Evolutionary conservation across 2,329 filamentous ascomycete genomes (phyloP).

Genomic region (Aspergillus japonicus): DNA sequence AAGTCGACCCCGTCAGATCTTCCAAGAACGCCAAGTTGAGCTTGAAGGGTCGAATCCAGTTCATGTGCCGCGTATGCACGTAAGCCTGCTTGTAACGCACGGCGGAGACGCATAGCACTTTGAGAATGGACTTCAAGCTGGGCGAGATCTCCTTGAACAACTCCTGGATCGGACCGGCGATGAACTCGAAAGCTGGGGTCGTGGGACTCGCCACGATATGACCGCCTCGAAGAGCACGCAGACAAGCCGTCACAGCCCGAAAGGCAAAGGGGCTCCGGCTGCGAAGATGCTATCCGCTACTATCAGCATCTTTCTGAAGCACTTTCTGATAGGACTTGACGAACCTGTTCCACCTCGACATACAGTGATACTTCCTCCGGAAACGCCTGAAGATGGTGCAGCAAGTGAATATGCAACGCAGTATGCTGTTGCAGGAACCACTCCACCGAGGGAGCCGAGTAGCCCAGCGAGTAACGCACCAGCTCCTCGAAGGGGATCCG

Average conservation of each 20-base stretch:
- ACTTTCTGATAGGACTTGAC: background rate
- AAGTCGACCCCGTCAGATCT: constrained; percentile 33
- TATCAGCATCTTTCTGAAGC: background rate
- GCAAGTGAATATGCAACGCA: constrained; percentile 34
- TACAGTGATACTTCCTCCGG: constrained; percentile 35
- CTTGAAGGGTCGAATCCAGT: constrained; percentile 37
- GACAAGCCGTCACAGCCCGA: constrained; percentile 32
- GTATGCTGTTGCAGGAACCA: constrained; percentile 43
- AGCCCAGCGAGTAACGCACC: constrained; percentile 41
- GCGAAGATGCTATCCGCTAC: constrained; percentile 33
- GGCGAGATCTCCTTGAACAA: constrained; percentile 34
- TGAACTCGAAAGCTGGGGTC: constrained; percentile 33
- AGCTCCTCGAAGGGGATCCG: constrained; percentile 41
- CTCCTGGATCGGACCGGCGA: constrained; percentile 39
- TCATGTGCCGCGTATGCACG: constrained; percentile 33
- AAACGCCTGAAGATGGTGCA: constrained; percentile 31
- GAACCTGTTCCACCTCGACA: constrained; percentile 38
- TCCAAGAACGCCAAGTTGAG: constrained; percentile 34
- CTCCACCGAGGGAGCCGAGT: constrained; percentile 33
- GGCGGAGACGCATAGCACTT: constrained; percentile 36
- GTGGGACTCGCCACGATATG: constrained; percentile 13
- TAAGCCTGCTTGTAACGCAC: constrained; percentile 38
- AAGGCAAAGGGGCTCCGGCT: constrained; percentile 40
- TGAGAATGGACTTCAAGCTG: constrained; percentile 34
- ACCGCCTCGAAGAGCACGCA: constrained; percentile 25